Evolutionary conservation across 2,329 filamentous ascomycete species (phyloP).

Genomic region (Ceratocystis harringtonii): DNA sequence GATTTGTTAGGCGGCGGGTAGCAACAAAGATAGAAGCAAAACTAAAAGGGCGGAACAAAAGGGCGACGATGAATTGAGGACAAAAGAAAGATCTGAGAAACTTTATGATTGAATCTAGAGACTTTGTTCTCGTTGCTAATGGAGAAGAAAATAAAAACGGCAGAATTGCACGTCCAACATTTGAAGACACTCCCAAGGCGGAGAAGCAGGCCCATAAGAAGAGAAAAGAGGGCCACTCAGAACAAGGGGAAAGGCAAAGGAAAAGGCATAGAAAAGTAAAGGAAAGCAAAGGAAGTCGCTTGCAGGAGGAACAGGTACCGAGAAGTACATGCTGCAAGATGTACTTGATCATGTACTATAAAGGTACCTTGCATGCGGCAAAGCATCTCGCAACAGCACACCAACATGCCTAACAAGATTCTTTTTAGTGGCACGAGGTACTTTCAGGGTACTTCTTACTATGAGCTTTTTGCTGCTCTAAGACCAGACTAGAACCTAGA

Average conservation of each 20-base stretch:
- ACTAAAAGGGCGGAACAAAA: neutral
- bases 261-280: no score
- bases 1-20: neutral
- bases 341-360: no score
- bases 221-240: no score
- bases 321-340: neutral
- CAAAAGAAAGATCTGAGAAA: neutral
- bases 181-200: neutral
- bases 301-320: conserved; percentile 6
- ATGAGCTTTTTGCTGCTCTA: no score
- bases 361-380: no score
- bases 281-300: no score
- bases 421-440: no score
- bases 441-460: no score
- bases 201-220: neutral
- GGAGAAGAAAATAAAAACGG: neutral
- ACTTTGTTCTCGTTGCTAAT: neutral
- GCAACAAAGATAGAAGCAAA: neutral
- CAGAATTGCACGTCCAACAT: neutral
- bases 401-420: no score
- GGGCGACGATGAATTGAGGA: neutral
- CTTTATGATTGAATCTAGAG: neutral
- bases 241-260: no score
- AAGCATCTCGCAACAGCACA: no score
- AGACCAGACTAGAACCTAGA: no score